Base-by-base conservation (phyloP, 768 basidiomycete species). In the Rhizopogon salebrosus region DNA sequence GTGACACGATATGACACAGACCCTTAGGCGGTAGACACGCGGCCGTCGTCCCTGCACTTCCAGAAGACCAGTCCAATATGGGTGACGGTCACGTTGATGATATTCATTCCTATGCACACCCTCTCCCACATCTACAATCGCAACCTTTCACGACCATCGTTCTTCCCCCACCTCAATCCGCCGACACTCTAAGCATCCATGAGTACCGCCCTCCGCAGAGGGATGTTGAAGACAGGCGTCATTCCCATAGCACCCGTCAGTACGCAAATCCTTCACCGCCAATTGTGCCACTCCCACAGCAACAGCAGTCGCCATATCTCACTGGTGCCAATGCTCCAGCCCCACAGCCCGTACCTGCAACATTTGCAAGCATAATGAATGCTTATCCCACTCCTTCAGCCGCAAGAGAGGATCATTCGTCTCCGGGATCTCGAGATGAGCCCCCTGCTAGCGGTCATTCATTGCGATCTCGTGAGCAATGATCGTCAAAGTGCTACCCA, bases 1-100 rank as follows among this genome's bases (percentile, higher is more conserved):
- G 67, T 68, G 60, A 68, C 61, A 59, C 53, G 56, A 70, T 68
- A 41, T 64, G 46, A 64, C 61, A 62, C 64, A 89, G 87, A 59
- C 85, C 81, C 41, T 76, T 90, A 52, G 89, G 89, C 51, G 89
- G 89, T 60, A 76, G 89, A 36, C 89, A 91, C 59, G 89, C 89
- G 35, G 83, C 87, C 55, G 89, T 91, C 50, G 85, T 86, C 48
- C 88, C 88, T 41, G 88, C 88, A 0, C 73, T 89, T 6, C 86
- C 87, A 7, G 89, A 90, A 62, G 87, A 88, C 51, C 84, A 82
- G 10, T 56, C 60, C 35, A 56, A 52, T 11, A 29, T 49, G 11
- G 45, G 39, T 9, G 65, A 64, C 24, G 60, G 62, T 7, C 57
- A 57, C 22, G 43, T 56, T 46, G 62, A 68, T 20, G 66, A 67